These are phyloP conservation scores for Rhynchospora breviuscula DNA, from an alignment of 176 grass and related monocot genomes.

Conservation along the genomic window DNA sequence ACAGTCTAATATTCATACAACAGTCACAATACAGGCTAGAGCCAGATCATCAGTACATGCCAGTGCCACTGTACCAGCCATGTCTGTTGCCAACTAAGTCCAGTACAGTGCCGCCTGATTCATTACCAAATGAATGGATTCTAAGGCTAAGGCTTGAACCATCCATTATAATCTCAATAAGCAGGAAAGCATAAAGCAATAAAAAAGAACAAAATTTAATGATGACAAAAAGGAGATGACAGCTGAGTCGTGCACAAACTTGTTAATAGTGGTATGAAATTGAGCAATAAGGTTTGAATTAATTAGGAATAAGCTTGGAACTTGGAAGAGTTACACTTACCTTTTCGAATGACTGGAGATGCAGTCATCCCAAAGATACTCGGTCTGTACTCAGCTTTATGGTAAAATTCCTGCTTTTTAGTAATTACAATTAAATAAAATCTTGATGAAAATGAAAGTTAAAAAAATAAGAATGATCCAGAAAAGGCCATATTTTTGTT, in stretches of 20 bases:
- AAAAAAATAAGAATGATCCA: background rate
- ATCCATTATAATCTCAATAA: slow-evolving; percentile 4
- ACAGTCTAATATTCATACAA: background rate
- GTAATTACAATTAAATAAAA: slow-evolving; percentile 20
- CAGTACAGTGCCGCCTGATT: background rate
- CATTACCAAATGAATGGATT: background rate
- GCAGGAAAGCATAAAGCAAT: background rate
- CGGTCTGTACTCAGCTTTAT: slow-evolving; percentile 46
- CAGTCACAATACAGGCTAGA: background rate
- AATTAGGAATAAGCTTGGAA: background rate
- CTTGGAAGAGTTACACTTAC: slow-evolving; percentile 22
- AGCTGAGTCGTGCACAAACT: background rate
- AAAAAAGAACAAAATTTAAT: background rate
- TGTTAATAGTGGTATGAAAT: background rate
- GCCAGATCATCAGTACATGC: background rate
- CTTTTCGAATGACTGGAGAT: slow-evolving; percentile 82
- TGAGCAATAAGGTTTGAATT: background rate
- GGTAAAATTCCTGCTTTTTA: slow-evolving; percentile 75
- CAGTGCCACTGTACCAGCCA: background rate
- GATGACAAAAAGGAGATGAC: background rate
- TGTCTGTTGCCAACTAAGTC: background rate
- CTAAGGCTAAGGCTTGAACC: background rate
- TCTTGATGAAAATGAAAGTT: slow-evolving; percentile 8
- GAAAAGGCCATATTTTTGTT: slow-evolving; percentile 9
- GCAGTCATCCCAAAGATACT: slow-evolving; percentile 82